Base-by-base conservation (phyloP, 495 filamentous ascomycete species). In the Penicillium mononematosum region DNA sequence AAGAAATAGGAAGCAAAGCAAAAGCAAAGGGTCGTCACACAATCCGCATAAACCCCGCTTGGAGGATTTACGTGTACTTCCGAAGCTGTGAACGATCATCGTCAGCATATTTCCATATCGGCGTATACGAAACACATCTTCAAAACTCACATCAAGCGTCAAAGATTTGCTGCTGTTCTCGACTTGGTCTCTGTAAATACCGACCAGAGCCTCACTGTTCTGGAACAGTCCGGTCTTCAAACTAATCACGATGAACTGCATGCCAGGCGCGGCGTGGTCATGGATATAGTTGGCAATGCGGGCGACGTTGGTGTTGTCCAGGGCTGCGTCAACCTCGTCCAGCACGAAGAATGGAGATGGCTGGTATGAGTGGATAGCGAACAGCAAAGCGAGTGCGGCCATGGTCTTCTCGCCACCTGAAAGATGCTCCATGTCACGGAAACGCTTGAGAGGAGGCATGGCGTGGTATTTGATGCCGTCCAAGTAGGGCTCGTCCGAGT, bases 321-420 rank as follows among this genome's bases (percentile, higher is more conserved):
- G 86, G 24, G 94, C 95, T 25, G 94, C 94, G 66, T 99, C 94
- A 31, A 99, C 92, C 73, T 99, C 94, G 72, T 99, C 94, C 25
- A 99, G 85, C 50, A 99, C 95, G 73, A 98, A 99, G 78, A 99
- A 98, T 3, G 94, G 94, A 25, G 81, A 87, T 2, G 94, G 94
- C 70, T 96, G 91, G 77, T 91, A 98, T 32, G 84, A 89, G 76
- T 98, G 94, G 56, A 99, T 90, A 22, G 94, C 93, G 65, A 99
- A 98, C 7, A 99, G 83, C 51, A 99, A 79, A 19, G 94, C 94
- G 22, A 99, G 81, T 41, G 94, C 94, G 2, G 94, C 94, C 87
- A 99, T 99, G 14, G 95, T 97, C 82, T 98, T 98, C 77, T 99
- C 94, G 52, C 94, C 94, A 60, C 94, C 94, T 11, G 90, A 96